These are phyloP conservation scores for Colletotrichum abscissum DNA, from an alignment of 2,329 filamentous ascomycete species.

Conservation along the genomic window DNA sequence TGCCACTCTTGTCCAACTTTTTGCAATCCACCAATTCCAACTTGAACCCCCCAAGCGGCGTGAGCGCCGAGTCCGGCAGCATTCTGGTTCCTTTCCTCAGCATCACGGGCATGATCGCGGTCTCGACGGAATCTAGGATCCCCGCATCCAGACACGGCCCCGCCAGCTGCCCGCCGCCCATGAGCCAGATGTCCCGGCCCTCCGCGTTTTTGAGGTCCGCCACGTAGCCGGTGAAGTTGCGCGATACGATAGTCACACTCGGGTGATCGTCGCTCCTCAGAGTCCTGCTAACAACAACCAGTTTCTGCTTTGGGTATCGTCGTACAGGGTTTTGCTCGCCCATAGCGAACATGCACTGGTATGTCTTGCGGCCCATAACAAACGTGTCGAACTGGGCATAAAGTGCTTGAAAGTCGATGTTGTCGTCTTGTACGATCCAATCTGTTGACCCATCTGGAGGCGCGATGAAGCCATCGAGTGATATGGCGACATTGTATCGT, in stretches of 20 bases:
- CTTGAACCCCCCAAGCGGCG: not conserved
- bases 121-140: slow-evolving; percentile 46
- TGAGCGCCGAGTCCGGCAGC: slow-evolving; percentile 16
- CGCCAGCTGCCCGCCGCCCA: slow-evolving; percentile 47
- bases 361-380: slow-evolving; percentile 50
- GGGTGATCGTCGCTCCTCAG: slow-evolving; percentile 38
- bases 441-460: slow-evolving; percentile 41
- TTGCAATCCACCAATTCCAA: slow-evolving; percentile 32
- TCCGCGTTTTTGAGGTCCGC: slow-evolving; percentile 36
- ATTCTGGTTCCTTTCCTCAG: slow-evolving; percentile 42
- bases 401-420: slow-evolving; percentile 46
- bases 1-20: slow-evolving; percentile 36
- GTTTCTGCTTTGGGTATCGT: slow-evolving; percentile 30
- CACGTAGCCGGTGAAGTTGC: slow-evolving; percentile 38
- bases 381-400: slow-evolving; percentile 46
- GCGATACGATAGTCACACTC: slow-evolving; percentile 40
- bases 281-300: slow-evolving; percentile 44
- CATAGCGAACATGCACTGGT: slow-evolving; percentile 41
- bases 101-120: slow-evolving; percentile 42
- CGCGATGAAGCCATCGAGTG: slow-evolving; percentile 50
- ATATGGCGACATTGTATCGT: slow-evolving; percentile 48
- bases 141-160: slow-evolving; percentile 42
- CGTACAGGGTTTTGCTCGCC: slow-evolving; percentile 40
- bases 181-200: slow-evolving; percentile 48
- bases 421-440: slow-evolving; percentile 46